These are phyloP conservation scores for Tetrahymena elliotti DNA, from an alignment of 73 alveolate species.

Conservation along the genomic window DNA sequence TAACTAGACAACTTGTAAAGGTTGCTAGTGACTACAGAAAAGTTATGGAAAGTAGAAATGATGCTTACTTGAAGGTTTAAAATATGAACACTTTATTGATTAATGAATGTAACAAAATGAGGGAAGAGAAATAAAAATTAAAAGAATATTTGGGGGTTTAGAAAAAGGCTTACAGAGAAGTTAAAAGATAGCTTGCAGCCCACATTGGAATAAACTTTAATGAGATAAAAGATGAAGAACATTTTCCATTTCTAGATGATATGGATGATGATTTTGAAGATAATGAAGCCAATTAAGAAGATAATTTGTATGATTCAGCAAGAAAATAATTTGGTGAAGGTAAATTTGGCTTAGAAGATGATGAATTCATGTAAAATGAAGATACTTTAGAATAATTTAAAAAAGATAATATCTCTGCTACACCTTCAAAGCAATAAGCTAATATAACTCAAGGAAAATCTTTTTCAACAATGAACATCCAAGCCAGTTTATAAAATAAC, in stretches of 20 bases:
- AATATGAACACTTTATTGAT: background rate
- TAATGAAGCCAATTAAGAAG: background rate
- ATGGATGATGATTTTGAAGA: background rate
- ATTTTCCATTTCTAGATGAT: background rate
- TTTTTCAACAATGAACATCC: background rate
- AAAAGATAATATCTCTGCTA: background rate
- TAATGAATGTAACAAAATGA: slow-evolving; percentile 6
- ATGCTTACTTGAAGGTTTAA: slow-evolving; percentile 10
- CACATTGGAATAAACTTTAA: background rate
- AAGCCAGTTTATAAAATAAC: background rate
- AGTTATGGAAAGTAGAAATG: slow-evolving; percentile 1
- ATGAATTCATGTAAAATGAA: background rate
- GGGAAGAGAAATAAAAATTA: slow-evolving; percentile 6
- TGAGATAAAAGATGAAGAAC: background rate
- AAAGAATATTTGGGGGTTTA: slow-evolving; percentile 5
- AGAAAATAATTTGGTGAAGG: background rate
- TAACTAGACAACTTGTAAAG: background rate
- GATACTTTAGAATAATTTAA: background rate
- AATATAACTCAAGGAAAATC: background rate
- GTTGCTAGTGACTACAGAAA: slow-evolving; percentile 7
- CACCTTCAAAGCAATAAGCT: background rate
- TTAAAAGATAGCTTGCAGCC: slow-evolving; percentile 3
- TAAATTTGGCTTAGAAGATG: background rate
- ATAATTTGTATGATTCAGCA: background rate
- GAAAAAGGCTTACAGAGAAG: slow-evolving; percentile 35